Evolutionary conservation across 73 alveolate species (phyloP).

Genomic region (Breviolum minutum): DNA sequence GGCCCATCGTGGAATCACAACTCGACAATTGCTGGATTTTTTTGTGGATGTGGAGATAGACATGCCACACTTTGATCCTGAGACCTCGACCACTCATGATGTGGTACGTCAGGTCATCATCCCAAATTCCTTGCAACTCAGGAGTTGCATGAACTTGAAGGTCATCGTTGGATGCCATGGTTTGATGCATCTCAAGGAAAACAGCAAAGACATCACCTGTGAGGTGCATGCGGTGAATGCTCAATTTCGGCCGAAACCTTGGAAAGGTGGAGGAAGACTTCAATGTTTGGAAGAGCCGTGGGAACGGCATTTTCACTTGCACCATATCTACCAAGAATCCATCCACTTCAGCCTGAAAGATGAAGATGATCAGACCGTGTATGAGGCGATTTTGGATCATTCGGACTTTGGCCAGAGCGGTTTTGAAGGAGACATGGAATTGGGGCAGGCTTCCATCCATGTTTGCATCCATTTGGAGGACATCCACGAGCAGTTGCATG

Average conservation of each 20-base stretch:
- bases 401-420: not conserved
- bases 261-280: constrained; percentile 21
- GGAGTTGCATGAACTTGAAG: not conserved
- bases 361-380: not conserved
- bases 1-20: not conserved
- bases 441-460: too few species aligned
- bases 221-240: too few species aligned
- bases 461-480: too few species aligned
- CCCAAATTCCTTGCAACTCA: not conserved
- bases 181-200: not conserved
- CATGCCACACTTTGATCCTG: constrained; percentile 38
- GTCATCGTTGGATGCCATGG: not conserved
- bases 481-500: too few species aligned
- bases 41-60: not conserved
- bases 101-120: constrained; percentile 39
- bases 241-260: not conserved
- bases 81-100: constrained; percentile 6
- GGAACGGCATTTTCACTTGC: too few species aligned
- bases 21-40: constrained; percentile 3
- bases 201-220: too few species aligned
- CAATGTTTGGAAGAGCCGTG: not conserved
- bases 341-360: not conserved
- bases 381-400: not conserved
- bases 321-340: not conserved
- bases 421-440: not conserved